Base-by-base conservation (phyloP, 257 asterid genomes). In the Cynanchum wilfordii region DNA sequence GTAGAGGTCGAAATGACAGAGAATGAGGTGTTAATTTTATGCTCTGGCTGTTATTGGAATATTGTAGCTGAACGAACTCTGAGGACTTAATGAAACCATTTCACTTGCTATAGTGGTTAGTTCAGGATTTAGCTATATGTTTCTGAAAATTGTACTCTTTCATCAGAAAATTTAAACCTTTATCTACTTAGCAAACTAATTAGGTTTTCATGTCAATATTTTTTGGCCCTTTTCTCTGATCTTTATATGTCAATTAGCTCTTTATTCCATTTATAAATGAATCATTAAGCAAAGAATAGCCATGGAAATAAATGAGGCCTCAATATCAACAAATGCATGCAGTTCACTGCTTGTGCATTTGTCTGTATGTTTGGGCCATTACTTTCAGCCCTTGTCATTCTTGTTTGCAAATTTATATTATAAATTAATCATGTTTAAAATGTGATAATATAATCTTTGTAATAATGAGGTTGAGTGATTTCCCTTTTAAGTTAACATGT, bases 81-180 rank as follows among this genome's bases (percentile, higher is more conserved):
- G 56, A 30, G 69, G 63, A 69, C 69, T 51, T 58, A 47, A 45
- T 15, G 27, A 56, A 11, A 70, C 59, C 50, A 20, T 63, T 49
- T 69, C 38, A 59, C 49, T 36, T 12, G 16, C 22, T 62, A 10
- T 11, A 8, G 56, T 54, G 69, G 57, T 45, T 40, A 30, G 40
- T 16, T 10, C 50, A 74, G 55, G 66, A 38, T 54, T 71, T 38
- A 40, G 25, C 11, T 42, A 42, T 42, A 19, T 12, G 63, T 42
- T 22, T 33, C 3, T 33, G 3, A 3, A 33, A 33, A 33, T 33
- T 33, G 5, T 33, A 33, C 38, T 33, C 5, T 33, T 42, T 42
- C 56, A 30, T 16, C 42, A 58, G 47, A 22, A 45, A 42, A 51
- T 76, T 69, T 55, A 15, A 55, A 2, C 65, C 65, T 59, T 59